Evolutionary conservation across 345 rosid species (phyloP).

Genomic region (Acer yangbiense): DNA sequence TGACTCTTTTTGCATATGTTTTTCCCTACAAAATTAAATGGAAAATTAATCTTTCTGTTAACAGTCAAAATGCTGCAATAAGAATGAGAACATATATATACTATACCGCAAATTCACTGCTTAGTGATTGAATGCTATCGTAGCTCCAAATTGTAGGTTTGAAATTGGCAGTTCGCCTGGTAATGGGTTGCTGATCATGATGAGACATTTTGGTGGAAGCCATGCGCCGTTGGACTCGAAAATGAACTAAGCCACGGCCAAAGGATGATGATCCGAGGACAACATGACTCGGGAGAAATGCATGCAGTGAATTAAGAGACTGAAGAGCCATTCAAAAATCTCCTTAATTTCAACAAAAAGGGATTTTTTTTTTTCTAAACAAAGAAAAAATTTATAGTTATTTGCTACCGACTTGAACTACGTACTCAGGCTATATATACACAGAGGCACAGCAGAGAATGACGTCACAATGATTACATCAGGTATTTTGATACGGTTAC

Average conservation of each 20-base stretch:
- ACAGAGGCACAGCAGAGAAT: too few species aligned
- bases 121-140: slow-evolving; percentile 37
- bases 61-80: neutral
- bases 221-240: neutral
- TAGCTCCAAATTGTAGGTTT: slow-evolving; percentile 37
- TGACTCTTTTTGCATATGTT: neutral
- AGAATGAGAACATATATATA: too few species aligned
- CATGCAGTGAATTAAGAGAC: neutral
- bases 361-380: too few species aligned
- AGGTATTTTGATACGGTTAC: too few species aligned
- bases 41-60: too few species aligned
- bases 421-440: too few species aligned
- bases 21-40: slow-evolving; percentile 16
- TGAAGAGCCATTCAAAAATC: neutral
- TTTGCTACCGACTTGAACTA: too few species aligned
- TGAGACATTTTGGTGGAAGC: neutral
- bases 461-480: too few species aligned
- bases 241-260: neutral
- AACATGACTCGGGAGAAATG: neutral
- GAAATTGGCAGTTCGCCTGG: slow-evolving; percentile 38
- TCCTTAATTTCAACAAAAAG: too few species aligned
- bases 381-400: too few species aligned
- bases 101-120: slow-evolving; percentile 19
- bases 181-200: too few species aligned
- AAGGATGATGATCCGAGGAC: neutral